These are phyloP conservation scores for Blastobotrys attinorum DNA, from an alignment of 805 yeast genomes.

Conservation along the genomic window DNA sequence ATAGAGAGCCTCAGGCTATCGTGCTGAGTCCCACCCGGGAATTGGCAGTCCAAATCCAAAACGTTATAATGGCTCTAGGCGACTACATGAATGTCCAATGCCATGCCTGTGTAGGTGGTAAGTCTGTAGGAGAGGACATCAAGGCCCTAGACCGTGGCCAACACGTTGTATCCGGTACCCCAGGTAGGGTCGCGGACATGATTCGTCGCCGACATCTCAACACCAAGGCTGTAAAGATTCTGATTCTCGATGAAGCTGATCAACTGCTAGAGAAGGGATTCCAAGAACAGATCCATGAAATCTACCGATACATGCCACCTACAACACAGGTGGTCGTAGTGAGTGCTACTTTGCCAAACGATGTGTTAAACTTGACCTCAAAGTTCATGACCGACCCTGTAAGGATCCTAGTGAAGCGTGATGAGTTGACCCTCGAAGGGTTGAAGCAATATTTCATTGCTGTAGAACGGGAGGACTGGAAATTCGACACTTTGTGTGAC, in stretches of 20 bases:
- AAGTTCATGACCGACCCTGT: slow-evolving; percentile 95
- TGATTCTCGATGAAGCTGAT: slow-evolving; percentile 97
- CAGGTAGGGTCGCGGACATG: slow-evolving; percentile 96
- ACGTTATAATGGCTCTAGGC: slow-evolving; percentile 84
- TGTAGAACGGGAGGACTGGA: slow-evolving; percentile 89
- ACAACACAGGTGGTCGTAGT: slow-evolving; percentile 91
- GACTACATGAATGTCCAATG: slow-evolving; percentile 82
- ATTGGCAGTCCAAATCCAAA: slow-evolving; percentile 92
- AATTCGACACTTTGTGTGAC: slow-evolving; percentile 90
- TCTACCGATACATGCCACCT: slow-evolving; percentile 80
- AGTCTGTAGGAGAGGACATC: slow-evolving; percentile 79
- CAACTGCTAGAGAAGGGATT: slow-evolving; percentile 91
- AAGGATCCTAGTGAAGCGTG: slow-evolving; percentile 88
- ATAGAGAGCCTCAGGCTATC: slow-evolving; percentile 80
- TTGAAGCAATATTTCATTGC: slow-evolving; percentile 87
- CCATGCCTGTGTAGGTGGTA: slow-evolving; percentile 98
- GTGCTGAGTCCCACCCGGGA: slow-evolving; percentile 97
- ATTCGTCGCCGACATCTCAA: slow-evolving; percentile 80
- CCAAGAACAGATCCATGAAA: slow-evolving; percentile 91
- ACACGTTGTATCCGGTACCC: slow-evolving; percentile 95
- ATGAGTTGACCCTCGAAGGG: slow-evolving; percentile 92
- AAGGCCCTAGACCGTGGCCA: slow-evolving; percentile 78
- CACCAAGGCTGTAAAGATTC: slow-evolving; percentile 82
- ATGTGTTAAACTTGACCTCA: slow-evolving; percentile 82
- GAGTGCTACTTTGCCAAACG: slow-evolving; percentile 90